These are phyloP conservation scores for Nepenthes mirabilis DNA, from an alignment of 148 eudicot genomes.

Conservation along the genomic window DNA sequence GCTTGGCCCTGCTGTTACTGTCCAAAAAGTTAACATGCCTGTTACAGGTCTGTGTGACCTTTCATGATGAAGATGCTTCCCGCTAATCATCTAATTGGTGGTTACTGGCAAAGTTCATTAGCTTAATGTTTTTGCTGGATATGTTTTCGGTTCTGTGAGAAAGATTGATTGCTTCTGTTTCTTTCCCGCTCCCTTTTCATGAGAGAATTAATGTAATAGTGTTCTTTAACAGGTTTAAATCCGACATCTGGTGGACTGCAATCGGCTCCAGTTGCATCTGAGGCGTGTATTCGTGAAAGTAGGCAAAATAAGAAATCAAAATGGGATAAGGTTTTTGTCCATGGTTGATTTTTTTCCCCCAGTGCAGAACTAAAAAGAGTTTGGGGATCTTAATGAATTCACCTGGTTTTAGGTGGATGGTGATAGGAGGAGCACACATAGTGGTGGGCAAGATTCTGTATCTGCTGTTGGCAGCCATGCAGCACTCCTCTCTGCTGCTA, in stretches of 20 bases:
- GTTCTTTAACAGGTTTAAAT: constrained; percentile 32
- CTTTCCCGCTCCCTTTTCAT: no score
- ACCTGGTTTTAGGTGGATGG: constrained; percentile 60
- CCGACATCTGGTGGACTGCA: constrained; percentile 29
- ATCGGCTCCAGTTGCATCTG: constrained; percentile 30
- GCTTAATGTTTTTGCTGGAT: not conserved
- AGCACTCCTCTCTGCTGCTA: constrained; percentile 50
- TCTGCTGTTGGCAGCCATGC: constrained; percentile 52
- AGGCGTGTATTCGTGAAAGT: constrained; percentile 50
- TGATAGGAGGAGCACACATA: constrained; percentile 37
- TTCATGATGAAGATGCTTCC: not conserved
- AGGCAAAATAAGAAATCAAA: constrained; percentile 86
- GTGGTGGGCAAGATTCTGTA: constrained; percentile 45
- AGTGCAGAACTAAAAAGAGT: not conserved
- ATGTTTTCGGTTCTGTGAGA: constrained; percentile 1
- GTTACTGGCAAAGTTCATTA: not conserved
- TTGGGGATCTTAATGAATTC: not conserved
- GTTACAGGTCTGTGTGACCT: constrained; percentile 38
- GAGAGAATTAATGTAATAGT: no score
- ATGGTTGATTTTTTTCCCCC: not conserved
- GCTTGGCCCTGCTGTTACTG: constrained; percentile 28
- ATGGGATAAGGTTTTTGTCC: constrained; percentile 79
- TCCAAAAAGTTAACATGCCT: constrained; percentile 44
- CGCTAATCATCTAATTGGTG: not conserved
- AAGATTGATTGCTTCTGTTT: no score